Evolutionary conservation across 2,329 filamentous ascomycete genomes (phyloP).

Genomic region (Colletotrichum sp.): DNA sequence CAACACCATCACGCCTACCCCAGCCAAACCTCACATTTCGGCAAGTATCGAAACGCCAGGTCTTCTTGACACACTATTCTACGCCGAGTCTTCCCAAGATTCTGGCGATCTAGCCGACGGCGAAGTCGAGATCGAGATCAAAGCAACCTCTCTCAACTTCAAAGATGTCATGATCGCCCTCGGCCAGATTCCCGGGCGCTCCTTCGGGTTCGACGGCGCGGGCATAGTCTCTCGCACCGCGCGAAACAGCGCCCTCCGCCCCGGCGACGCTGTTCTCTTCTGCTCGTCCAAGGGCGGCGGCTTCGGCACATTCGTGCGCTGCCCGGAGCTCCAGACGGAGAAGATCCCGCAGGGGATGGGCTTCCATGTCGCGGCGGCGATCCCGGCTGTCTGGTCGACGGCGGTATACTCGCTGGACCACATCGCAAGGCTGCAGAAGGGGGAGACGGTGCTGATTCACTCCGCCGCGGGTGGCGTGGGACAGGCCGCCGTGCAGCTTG

Average conservation of each 20-base stretch:
- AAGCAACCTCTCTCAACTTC: constrained; percentile 36
- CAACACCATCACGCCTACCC: neutral
- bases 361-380: constrained; percentile 27
- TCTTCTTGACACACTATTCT: neutral
- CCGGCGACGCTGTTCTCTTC: constrained; percentile 29
- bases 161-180: constrained; percentile 39
- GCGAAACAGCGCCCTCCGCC: constrained; percentile 18
- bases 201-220: constrained; percentile 36
- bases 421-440: constrained; percentile 22
- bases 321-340: constrained; percentile 24
- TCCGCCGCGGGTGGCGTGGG: constrained; percentile 26
- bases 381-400: constrained; percentile 29
- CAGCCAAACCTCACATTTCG: neutral
- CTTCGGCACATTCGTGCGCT: constrained; percentile 25
- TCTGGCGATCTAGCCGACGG: neutral
- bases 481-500: constrained; percentile 18
- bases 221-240: constrained; percentile 36
- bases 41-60: neutral
- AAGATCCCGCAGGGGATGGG: constrained; percentile 39
- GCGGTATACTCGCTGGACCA: constrained; percentile 28
- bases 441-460: constrained; percentile 29
- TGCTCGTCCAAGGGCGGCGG: constrained; percentile 2
- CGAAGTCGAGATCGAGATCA: constrained; percentile 30
- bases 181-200: constrained; percentile 32
- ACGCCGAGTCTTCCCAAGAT: neutral